Conservation (phyloP, 2,329 filamentous ascomycete genomes). For the Chaetomium sp. region DNA sequence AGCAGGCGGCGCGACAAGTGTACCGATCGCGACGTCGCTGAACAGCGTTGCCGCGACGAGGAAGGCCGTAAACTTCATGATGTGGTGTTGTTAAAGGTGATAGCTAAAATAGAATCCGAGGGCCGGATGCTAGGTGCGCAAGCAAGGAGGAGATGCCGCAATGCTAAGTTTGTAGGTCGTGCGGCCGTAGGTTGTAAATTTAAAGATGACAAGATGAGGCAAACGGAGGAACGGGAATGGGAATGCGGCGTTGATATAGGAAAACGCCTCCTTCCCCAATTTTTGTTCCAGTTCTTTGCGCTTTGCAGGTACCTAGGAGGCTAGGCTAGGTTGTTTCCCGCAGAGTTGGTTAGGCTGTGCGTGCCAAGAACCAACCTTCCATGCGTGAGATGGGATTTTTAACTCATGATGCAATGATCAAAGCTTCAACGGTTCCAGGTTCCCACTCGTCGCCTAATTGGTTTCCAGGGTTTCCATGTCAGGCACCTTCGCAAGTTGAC, state of each 20-base stretch:
- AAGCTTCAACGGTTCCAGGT: background rate
- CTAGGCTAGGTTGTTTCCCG: too few relatives aligned
- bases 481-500: background rate
- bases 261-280: background rate
- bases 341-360: background rate
- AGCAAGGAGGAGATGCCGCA: background rate
- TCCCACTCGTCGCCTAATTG: background rate
- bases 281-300: background rate
- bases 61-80: conserved; percentile 27
- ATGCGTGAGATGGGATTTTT: background rate
- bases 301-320: too few relatives aligned
- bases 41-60: conserved; percentile 26
- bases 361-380: conserved; percentile 13
- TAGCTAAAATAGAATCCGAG: conserved; percentile 1
- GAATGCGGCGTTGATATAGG: background rate
- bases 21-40: conserved; percentile 32
- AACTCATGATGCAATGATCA: background rate
- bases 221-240: background rate
- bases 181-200: background rate
- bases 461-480: background rate
- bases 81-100: background rate
- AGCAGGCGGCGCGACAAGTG: conserved; percentile 32
- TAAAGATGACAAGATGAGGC: background rate
- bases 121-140: background rate
- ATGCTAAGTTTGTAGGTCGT: background rate